Evolutionary conservation across 2,329 filamentous ascomycete genomes (phyloP), one percentile per base, ranked within the genome.

Genomic region (Xylariomycetidae sp.): DNA sequence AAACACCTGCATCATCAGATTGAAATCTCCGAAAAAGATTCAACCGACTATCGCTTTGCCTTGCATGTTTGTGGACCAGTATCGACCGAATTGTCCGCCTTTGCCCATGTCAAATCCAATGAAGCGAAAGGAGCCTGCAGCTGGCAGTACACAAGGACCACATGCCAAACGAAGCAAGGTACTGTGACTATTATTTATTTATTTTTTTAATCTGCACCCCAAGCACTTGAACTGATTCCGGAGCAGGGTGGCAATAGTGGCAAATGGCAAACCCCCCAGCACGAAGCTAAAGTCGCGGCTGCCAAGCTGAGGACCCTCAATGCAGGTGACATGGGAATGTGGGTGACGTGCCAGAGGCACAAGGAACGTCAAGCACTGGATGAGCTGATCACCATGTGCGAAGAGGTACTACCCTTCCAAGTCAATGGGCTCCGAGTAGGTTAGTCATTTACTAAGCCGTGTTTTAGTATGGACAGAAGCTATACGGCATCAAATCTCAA

Each of bases 261-360:
- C 9, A 75, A 69, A 53, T 82, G 78, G 78, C 70, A 72, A 51
- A 82, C 77, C 16, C 63, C 77, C 11, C 70, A 77, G 40, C 75
- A 80, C 28, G 66, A 69, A 48, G 60, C 63, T 20, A 79, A 72
- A 50, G 45, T 64, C 27, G 61, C 63, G 14, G 56, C 49, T 18
- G 17, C 51, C 11, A 53, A 61, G 31, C 56, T 60, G 40, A 59
- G 59, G 25, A 53, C 58, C 10, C 59, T 88, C 30, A 75, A 85
- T 46, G 66, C 81, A 5, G 83, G 84, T 5, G 82, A 88, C 50
- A 66, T 71, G 33, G 85, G 85, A 5, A 79, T 90, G 38, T 90
- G 84, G 83, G 80, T 82, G 17, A 88, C 85, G 0, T 89, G 83
- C 54, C 77, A 82, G 32, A 74, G 82, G 53, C 76, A 77, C 44